These are phyloP conservation scores for Ascoidea asiatica DNA, from an alignment of 805 yeast species.

Conservation along the genomic window DNA sequence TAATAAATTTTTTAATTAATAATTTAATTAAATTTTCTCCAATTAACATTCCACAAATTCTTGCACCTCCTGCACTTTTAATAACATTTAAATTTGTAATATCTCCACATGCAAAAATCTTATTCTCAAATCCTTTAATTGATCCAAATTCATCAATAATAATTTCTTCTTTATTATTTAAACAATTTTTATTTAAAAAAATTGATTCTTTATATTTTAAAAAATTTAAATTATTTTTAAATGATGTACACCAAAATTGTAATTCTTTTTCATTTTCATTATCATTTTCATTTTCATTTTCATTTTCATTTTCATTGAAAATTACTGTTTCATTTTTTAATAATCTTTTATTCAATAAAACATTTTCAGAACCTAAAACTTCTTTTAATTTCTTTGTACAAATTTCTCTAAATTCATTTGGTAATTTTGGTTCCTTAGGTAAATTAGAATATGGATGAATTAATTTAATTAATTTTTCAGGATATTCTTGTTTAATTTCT, in stretches of 20 bases:
- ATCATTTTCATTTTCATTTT: slow-evolving; percentile 11
- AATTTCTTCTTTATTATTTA: slow-evolving; percentile 14
- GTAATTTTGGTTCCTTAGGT: slow-evolving; percentile 24
- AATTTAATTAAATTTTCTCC: neutral
- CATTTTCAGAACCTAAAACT: slow-evolving; percentile 12
- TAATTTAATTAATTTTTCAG: slow-evolving; percentile 23
- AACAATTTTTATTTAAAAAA: slow-evolving; percentile 14
- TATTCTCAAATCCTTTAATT: slow-evolving; percentile 11
- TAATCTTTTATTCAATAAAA: slow-evolving; percentile 20
- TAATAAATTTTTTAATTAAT: no score
- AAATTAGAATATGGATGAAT: slow-evolving; percentile 27
- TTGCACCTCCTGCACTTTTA: slow-evolving; percentile 28
- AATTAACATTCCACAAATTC: neutral
- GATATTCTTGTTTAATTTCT: slow-evolving; percentile 26
- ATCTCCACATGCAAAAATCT: slow-evolving; percentile 26
- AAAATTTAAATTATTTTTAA: slow-evolving; percentile 20
- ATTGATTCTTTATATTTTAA: slow-evolving; percentile 12
- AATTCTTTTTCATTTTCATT: slow-evolving; percentile 16
- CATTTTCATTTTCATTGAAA: slow-evolving; percentile 8
- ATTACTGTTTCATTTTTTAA: slow-evolving; percentile 14
- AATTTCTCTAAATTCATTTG: slow-evolving; percentile 12
- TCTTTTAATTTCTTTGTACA: slow-evolving; percentile 9
- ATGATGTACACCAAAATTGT: slow-evolving; percentile 24
- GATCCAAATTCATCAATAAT: slow-evolving; percentile 16
- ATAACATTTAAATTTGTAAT: slow-evolving; percentile 21